Evolutionary conservation across 2,329 filamentous ascomycete genomes (phyloP), one percentile per base, ranked within the genome.

Genomic region (Nemania bipapillata): DNA sequence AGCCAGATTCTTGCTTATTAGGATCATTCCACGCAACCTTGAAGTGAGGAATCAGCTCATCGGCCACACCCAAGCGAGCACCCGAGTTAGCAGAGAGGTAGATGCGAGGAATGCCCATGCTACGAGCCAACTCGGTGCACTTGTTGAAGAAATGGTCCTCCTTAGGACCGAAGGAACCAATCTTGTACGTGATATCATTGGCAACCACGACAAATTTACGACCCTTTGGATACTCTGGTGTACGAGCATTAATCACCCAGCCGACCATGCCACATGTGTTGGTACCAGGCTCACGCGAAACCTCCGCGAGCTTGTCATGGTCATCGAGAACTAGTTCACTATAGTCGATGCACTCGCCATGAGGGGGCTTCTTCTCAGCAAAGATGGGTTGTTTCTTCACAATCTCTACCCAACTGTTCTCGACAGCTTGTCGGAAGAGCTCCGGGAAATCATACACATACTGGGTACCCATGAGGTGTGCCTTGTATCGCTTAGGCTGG

Each of bases 401-500:
- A 65, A 90, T 89, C 80, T 91, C 90, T 78, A 85, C 83, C 96
- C 96, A 99, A 82, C 89, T 92, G 86, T 97, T 97, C 85, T 97
- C 94, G 79, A 97, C 93, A 52, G 96, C 94, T 83, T 98, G 96
- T 78, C 96, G 90, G 92, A 99, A 99, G 56, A 99, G 90, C 86
- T 99, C 96, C 32, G 96, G 96, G 91, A 99, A 99, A 82, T 99
- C 96, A 81, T 99, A 99, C 63, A 98, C 96, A 80, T 97, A 99
- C 83, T 99, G 96, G 30, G 96, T 99, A 72, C 96, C 96, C 94
- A 99, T 97, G 70, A 98, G 86, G 80, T 99, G 96, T 74, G 96
- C 96, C 91, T 97, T 97, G 90, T 99, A 98, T 76, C 96, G 90
- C 90, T 98, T 98, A 71, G 96, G 96, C 84, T 99, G 96, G 69